Evolutionary conservation across 306 rosid species (phyloP).

Genomic region (Potentilla sterilis): DNA sequence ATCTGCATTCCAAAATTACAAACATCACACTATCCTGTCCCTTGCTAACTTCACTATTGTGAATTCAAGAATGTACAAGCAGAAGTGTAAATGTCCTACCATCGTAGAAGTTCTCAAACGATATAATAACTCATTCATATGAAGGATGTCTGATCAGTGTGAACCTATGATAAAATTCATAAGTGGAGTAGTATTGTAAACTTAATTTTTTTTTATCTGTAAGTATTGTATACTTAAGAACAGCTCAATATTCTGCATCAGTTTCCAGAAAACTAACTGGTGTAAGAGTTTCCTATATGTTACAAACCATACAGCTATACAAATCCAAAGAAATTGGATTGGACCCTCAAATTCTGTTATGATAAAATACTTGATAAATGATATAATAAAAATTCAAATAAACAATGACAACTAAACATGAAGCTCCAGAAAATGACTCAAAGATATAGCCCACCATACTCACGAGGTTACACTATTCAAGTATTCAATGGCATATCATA

Average conservation of each 20-base stretch:
- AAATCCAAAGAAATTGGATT: slow-evolving; percentile 1
- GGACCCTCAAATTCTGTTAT: not conserved
- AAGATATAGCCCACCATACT: slow-evolving; percentile 29
- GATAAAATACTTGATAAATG: not conserved
- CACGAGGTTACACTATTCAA: slow-evolving; percentile 27
- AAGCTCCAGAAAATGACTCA: slow-evolving; percentile 10
- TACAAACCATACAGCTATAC: not conserved
- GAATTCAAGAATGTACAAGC: not conserved
- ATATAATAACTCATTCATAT: not conserved
- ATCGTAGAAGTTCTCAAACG: not conserved
- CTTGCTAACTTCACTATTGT: not conserved
- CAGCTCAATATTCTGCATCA: not conserved
- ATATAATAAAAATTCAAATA: not conserved
- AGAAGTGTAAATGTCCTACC: not conserved
- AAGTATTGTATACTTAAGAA: not conserved
- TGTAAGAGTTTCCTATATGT: not conserved
- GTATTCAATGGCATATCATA: not conserved
- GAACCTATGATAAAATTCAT: not conserved
- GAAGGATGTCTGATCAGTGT: not conserved
- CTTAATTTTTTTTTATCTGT: too few species aligned
- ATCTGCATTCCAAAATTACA: not conserved
- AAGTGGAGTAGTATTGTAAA: not conserved
- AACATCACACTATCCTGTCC: not conserved
- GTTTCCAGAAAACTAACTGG: not conserved
- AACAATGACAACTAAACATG: not conserved